phyloP scores from a whole-genome alignment of 176 grass and related monocot species.

The Ananas comosus region DNA sequence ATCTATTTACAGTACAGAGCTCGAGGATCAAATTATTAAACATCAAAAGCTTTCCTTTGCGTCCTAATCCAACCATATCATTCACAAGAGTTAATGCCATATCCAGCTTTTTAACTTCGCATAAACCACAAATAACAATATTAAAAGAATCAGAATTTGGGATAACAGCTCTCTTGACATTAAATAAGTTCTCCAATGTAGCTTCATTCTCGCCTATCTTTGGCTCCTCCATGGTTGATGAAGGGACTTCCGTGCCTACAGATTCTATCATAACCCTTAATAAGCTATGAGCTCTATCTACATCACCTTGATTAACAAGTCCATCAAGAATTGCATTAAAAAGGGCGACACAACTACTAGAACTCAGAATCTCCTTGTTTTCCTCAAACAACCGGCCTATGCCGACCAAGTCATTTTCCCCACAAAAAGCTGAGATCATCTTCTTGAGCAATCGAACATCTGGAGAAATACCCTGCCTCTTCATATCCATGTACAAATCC shows the following conservation, averaged over 20 bases:
- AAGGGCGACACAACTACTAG: slow-evolving; percentile 18
- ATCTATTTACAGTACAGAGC: slow-evolving; percentile 54
- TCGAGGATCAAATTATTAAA: slow-evolving; percentile 80
- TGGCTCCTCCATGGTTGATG: background rate
- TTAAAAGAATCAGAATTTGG: slow-evolving; percentile 76
- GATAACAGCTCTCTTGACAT: slow-evolving; percentile 33
- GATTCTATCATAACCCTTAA: slow-evolving; percentile 32
- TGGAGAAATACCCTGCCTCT: slow-evolving; percentile 32
- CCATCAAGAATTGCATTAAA: slow-evolving; percentile 61
- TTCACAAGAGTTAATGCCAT: slow-evolving; percentile 58
- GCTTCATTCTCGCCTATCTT: slow-evolving; percentile 9
- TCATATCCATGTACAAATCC: slow-evolving; percentile 57
- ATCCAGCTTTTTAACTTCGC: slow-evolving; percentile 58
- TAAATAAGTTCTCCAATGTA: slow-evolving; percentile 19
- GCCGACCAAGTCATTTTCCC: slow-evolving; percentile 27
- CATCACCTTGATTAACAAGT: slow-evolving; percentile 44
- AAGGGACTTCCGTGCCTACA: background rate
- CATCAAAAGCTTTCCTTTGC: slow-evolving; percentile 71
- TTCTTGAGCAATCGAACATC: slow-evolving; percentile 52
- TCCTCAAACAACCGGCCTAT: slow-evolving; percentile 36
- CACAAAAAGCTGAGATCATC: slow-evolving; percentile 34
- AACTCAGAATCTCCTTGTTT: slow-evolving; percentile 32
- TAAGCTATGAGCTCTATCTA: slow-evolving; percentile 46
- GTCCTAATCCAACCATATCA: slow-evolving; percentile 49
- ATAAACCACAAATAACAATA: slow-evolving; percentile 68